A percentile compares a stretch with the other conserved stretches of the same genome.
Evolutionary conservation across 129 eudicot species (phyloP).

Genomic region (Calendula officinalis): DNA sequence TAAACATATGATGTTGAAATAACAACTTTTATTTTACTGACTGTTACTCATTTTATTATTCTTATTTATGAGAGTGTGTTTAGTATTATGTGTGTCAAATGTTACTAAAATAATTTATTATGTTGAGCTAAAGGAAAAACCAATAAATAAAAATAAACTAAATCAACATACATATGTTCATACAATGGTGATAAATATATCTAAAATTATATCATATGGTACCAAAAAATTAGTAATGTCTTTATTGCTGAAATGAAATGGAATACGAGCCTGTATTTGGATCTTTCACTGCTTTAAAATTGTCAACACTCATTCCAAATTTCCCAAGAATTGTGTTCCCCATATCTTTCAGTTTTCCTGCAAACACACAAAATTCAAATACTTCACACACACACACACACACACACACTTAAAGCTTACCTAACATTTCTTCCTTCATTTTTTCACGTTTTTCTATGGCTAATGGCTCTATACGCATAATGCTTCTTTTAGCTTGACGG

Average conservation of each 20-base stretch:
- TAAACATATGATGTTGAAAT: not conserved
- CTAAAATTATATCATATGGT: too few relatives aligned
- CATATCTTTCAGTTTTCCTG: constrained; percentile 84
- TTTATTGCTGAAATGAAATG: constrained; percentile 60
- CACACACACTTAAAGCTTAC: constrained; percentile 25
- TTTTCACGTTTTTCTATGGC: constrained; percentile 93
- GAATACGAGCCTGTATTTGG: constrained; percentile 89
- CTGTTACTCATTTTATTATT: not conserved
- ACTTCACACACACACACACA: not conserved
- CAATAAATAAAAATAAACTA: too few relatives aligned
- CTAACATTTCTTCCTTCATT: constrained; percentile 93
- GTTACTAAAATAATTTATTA: too few relatives aligned
- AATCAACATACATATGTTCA: too few relatives aligned
- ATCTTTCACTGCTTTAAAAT: constrained; percentile 87
- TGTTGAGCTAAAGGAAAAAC: too few relatives aligned
- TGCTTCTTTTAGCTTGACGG: constrained; percentile 60
- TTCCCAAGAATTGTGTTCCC: constrained; percentile 76
- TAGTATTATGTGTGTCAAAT: too few relatives aligned
- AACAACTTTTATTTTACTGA: not conserved
- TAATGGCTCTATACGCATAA: constrained; percentile 70
- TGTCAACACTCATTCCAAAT: constrained; percentile 89
- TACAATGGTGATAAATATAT: too few relatives aligned
- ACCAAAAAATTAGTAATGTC: not conserved
- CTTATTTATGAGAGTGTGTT: too few relatives aligned
- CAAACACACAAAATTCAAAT: constrained; percentile 3